Evolutionary conservation across 768 basidiomycete species (phyloP).

Genomic region (Pleurotus eryngii): DNA sequence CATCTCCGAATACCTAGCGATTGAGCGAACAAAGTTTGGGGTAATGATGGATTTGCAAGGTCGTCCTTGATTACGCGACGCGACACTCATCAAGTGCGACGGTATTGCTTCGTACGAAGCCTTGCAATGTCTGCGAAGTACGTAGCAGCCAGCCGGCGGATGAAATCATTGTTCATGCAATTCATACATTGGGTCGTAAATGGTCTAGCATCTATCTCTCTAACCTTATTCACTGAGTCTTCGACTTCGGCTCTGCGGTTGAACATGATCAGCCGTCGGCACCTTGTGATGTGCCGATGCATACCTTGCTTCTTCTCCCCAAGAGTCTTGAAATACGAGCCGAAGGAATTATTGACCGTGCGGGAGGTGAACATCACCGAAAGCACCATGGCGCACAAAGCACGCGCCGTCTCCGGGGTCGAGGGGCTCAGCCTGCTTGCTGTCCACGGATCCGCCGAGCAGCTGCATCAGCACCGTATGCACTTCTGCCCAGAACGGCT

Average conservation of each 20-base stretch:
- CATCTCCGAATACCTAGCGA: too few relatives aligned
- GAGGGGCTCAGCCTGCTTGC: slow-evolving; percentile 41
- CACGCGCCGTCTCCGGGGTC: slow-evolving; percentile 66
- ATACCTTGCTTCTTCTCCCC: not conserved
- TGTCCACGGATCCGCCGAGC: slow-evolving; percentile 32
- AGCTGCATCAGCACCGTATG: slow-evolving; percentile 46
- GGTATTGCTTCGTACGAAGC: too few relatives aligned
- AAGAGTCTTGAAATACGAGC: not conserved
- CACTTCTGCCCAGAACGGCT: slow-evolving; percentile 75
- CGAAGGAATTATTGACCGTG: slow-evolving; percentile 60
- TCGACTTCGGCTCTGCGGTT: slow-evolving; percentile 1
- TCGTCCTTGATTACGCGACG: too few relatives aligned
- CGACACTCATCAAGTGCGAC: too few relatives aligned
- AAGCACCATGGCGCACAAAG: slow-evolving; percentile 68
- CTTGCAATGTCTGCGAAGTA: too few relatives aligned
- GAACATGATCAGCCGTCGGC: not conserved
- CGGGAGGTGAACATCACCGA: slow-evolving; percentile 58
- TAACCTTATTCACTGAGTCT: slow-evolving; percentile 2
- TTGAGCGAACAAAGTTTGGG: too few relatives aligned
- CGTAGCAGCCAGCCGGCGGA: too few relatives aligned
- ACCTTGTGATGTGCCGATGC: not conserved
- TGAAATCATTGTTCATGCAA: too few relatives aligned
- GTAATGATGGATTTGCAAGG: too few relatives aligned
- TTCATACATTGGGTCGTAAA: too few relatives aligned
- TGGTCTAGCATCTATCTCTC: not conserved